phyloP scores from a whole-genome alignment of 208 protist species.

The Crithidia thermophila region DNA sequence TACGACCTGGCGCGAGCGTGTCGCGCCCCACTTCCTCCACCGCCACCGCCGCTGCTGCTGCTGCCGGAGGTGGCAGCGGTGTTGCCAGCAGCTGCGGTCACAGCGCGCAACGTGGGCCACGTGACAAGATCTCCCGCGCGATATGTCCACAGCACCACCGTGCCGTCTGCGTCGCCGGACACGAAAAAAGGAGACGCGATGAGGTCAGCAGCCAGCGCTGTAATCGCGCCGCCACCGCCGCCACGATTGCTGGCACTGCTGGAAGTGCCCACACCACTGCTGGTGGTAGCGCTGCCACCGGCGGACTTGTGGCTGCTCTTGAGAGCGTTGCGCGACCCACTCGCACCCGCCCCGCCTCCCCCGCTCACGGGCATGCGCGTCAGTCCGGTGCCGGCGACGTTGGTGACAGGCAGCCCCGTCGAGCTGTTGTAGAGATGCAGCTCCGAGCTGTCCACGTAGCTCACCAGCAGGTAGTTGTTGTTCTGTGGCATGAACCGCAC shows the following conservation, averaged over 20 bases:
- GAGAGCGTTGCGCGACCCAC: neutral
- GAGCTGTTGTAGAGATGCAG: constrained; percentile 71
- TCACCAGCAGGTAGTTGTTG: constrained; percentile 77
- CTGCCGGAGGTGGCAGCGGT: neutral
- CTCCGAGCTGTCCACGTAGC: constrained; percentile 39
- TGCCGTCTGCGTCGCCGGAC: constrained; percentile 47
- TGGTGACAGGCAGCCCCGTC: constrained; percentile 57
- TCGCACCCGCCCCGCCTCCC: neutral
- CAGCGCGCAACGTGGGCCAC: constrained; percentile 26
- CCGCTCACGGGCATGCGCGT: constrained; percentile 11
- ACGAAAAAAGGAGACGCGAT: constrained; percentile 62
- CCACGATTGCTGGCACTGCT: neutral
- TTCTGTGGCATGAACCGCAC: constrained; percentile 70
- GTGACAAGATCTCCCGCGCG: constrained; percentile 30
- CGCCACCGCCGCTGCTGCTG: neutral
- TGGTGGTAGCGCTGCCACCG: neutral
- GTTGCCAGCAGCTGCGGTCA: no score
- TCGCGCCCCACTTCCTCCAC: constrained; percentile 6
- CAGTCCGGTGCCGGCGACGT: constrained; percentile 20
- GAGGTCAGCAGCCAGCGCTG: constrained; percentile 43
- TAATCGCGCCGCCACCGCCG: constrained; percentile 21
- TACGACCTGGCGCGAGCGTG: constrained; percentile 8
- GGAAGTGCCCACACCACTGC: neutral
- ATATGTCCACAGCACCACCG: constrained; percentile 58
- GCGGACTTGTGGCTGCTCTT: neutral